Evolutionary conservation across 306 rosid species (phyloP).

Genomic region (Ammopiptanthus mongolicus): DNA sequence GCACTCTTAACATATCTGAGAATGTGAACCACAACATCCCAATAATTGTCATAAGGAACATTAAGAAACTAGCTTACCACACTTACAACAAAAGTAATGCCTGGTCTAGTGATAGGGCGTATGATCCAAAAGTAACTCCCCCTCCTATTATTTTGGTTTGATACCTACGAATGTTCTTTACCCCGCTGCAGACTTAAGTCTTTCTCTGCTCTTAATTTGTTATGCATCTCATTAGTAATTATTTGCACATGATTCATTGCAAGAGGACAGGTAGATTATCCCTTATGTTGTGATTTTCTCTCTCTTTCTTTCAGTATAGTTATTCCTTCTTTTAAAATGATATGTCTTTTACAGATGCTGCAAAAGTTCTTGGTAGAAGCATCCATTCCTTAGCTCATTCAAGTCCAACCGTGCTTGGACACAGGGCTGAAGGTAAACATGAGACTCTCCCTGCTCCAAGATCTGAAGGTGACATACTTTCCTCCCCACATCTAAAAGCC

Average conservation of each 20-base stretch:
- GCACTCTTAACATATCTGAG: too few relatives aligned
- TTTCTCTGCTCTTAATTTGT: background rate
- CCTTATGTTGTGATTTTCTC: background rate
- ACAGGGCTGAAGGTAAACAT: background rate
- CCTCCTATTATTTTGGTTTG: background rate
- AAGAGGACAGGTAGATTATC: background rate
- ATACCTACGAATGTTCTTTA: background rate
- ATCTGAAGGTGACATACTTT: conserved; percentile 63
- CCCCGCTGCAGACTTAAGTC: background rate
- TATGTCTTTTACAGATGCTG: background rate
- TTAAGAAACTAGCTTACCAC: too few relatives aligned
- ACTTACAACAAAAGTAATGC: too few relatives aligned
- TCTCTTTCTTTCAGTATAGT: background rate
- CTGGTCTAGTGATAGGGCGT: too few relatives aligned
- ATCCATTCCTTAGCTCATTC: background rate
- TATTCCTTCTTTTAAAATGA: background rate
- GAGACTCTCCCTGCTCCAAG: conserved; percentile 37
- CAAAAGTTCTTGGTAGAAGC: conserved; percentile 4
- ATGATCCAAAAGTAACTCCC: too few relatives aligned
- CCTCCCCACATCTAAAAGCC: conserved; percentile 48
- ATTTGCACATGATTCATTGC: background rate
- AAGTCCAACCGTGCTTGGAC: background rate
- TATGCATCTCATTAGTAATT: background rate
- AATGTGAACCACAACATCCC: too few relatives aligned
- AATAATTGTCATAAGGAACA: too few relatives aligned